Base-by-base conservation (phyloP, 1,284 basidiomycete species). In the Kwoniella shivajii region DNA sequence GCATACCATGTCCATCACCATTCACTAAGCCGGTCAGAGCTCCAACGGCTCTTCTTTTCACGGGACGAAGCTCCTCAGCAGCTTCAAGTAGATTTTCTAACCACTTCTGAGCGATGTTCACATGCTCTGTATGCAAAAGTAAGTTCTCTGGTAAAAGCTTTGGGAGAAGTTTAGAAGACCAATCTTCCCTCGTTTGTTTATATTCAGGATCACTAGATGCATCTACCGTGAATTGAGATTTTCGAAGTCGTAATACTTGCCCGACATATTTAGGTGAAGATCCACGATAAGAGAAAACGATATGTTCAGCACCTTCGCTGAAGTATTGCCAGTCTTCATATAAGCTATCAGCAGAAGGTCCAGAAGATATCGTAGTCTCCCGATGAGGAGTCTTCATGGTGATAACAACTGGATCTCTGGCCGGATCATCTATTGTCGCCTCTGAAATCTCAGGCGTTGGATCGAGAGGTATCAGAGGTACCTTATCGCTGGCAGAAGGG, bases 261-360 rank as follows among this genome's bases (percentile, higher is more conserved):
- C 84, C 84, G 45, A 81, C 75, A 68, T 88, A 88, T 1, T 72
- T 60, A 2, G 80, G 73, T 49, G 76, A 58, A 0, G 83, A 77
- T 0, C 90, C 89, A 11, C 71, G 67, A 71, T 92, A 94, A 7
- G 87, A 85, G 76, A 92, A 90, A 22, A 95, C 89, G 62, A 91
- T 85, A 9, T 89, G 88, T 9, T 90, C 88, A n/a, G 89, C 90
- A 14, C 92, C 92, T 77, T 95, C 92, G 1, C 89, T 86, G 29
- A 92, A 79, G 71, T 95, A 96, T 58, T 75, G 78, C 92, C 92
- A 95, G 71, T 91, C 80, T 6, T 72, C 64, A 0, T 86, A 59
- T 13, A 51, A 30, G 2, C 69, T 72, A 14, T 62, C 60, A 41
- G 34, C 54, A 1, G 53, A 55, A 29, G 61, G 37, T 3, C 53